phyloP scores from a whole-genome alignment of 2,329 filamentous ascomycete species.

The Fusarium sp. region DNA sequence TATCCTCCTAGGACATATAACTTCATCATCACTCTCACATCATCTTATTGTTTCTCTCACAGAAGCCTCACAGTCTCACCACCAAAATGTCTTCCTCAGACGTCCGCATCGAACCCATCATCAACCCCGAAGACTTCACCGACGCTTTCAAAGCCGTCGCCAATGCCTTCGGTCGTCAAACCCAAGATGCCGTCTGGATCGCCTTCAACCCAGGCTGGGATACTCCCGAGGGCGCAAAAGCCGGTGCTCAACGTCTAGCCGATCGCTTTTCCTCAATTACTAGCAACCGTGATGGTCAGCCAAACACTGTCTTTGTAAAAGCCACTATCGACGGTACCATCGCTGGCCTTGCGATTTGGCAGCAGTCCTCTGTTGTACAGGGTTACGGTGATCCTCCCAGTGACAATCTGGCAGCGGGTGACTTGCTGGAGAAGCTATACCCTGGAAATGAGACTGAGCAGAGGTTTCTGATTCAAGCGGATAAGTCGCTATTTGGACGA shows the following conservation, averaged over 20 bases:
- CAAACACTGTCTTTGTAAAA: slow-evolving; percentile 65
- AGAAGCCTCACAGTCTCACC: neutral
- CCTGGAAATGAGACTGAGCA: slow-evolving; percentile 58
- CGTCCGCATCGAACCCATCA: slow-evolving; percentile 44
- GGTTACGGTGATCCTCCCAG: slow-evolving; percentile 58
- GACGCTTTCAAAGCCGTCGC: slow-evolving; percentile 40
- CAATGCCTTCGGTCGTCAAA: slow-evolving; percentile 61
- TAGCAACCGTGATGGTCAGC: slow-evolving; percentile 55
- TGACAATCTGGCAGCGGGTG: slow-evolving; percentile 44
- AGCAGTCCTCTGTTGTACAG: slow-evolving; percentile 60
- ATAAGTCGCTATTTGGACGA: slow-evolving; percentile 55
- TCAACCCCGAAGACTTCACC: slow-evolving; percentile 43
- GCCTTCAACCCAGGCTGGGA: slow-evolving; percentile 66
- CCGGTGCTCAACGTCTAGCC: slow-evolving; percentile 52
- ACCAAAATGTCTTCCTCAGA: slow-evolving; percentile 3
- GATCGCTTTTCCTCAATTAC: slow-evolving; percentile 55
- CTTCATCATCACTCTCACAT: neutral
- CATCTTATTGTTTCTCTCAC: neutral
- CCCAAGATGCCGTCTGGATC: slow-evolving; percentile 62
- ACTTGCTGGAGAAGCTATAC: slow-evolving; percentile 52
- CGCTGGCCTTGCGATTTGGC: slow-evolving; percentile 67
- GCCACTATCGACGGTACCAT: slow-evolving; percentile 58
- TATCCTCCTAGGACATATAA: neutral
- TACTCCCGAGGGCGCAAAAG: slow-evolving; percentile 55
- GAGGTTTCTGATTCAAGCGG: slow-evolving; percentile 58